Percentiles rank a stretch among this genome's conserved stretches.
phyloP scores from a whole-genome alignment of 2,329 filamentous ascomycete species.

The Amauroascus niger region DNA sequence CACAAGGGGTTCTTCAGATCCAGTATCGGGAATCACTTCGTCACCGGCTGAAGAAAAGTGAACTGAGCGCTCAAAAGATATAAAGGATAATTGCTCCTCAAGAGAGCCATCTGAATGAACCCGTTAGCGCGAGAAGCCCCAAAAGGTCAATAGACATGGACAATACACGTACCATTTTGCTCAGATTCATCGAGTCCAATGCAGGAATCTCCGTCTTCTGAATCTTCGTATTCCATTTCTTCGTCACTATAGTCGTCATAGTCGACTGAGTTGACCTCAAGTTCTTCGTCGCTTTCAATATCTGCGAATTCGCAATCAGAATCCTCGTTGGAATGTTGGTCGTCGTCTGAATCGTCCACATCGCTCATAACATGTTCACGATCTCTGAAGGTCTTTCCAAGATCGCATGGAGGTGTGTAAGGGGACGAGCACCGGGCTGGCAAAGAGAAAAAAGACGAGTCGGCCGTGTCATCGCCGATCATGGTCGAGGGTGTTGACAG shows the following conservation, averaged over 20 bases:
- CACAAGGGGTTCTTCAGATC: not conserved
- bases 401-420: not conserved
- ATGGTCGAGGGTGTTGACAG: slow-evolving; percentile 8
- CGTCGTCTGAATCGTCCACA: slow-evolving; percentile 3
- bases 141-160: not conserved
- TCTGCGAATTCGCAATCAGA: slow-evolving; percentile 9
- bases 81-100: slow-evolving; percentile 13
- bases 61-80: slow-evolving; percentile 16
- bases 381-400: not conserved
- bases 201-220: slow-evolving; percentile 9
- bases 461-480: not conserved
- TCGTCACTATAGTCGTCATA: slow-evolving; percentile 9
- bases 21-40: slow-evolving; percentile 11
- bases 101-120: not conserved
- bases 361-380: slow-evolving; percentile 2
- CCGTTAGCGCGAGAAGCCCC: not conserved
- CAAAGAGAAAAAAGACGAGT: slow-evolving; percentile 3
- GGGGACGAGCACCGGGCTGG: not conserved
- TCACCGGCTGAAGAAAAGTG: slow-evolving; percentile 11
- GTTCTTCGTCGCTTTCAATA: slow-evolving; percentile 7
- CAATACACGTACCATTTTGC: slow-evolving; percentile 1
- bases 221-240: slow-evolving; percentile 11
- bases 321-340: not conserved
- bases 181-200: slow-evolving; percentile 6
- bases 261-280: slow-evolving; percentile 6